Evolutionary conservation across 495 filamentous ascomycete species (phyloP), one percentile per base, ranked within the genome.

Genomic region (Penicillium argentinense): DNA sequence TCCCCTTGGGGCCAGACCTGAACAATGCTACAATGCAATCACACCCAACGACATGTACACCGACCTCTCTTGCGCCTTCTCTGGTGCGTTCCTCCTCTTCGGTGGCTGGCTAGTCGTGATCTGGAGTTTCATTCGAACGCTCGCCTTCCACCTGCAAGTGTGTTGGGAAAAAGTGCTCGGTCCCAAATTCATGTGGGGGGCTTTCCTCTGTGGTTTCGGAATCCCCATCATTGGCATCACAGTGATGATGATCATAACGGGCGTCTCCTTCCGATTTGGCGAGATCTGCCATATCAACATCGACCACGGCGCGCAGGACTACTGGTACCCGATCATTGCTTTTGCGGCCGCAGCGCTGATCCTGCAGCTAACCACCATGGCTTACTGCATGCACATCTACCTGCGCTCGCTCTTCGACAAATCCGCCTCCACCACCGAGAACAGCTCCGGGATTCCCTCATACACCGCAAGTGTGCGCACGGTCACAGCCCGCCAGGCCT

Each of bases 141-240:
- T 97, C 30, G 95, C 91, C 13, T 85, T 98, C 44, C 93, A 98
- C 64, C 80, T 98, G 9, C 95, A 97, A 68, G 96, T 98, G 34
- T 96, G 90, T 73, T 98, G 95, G 95, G 89, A 97, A 61, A 74
- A 95, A 14, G 82, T 92, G 4, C 84, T 95, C 6, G 95, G 93
- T 3, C 78, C 80, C 14, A 89, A 83, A 50, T 97, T 96, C 68
- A 97, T 97, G 83, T 90, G 88, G 79, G 78, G 77, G 50, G 83
- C 95, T 9, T 83, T 96, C 55, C 71, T 80, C 6, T 69, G 80
- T 33, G 93, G 95, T 48, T 95, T 91, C 85, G 89, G 83, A 7
- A 74, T 97, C 30, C 89, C 91, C 2, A 77, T 81, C 23, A 61
- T 89, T 18, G 85, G 87, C 32, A 75, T 91, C 18, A 73, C 84